A percentile compares a stretch with the other conserved stretches of the same genome.
phyloP scores from a whole-genome alignment of 345 rosid species.

The Hibiscus tridactylites region DNA sequence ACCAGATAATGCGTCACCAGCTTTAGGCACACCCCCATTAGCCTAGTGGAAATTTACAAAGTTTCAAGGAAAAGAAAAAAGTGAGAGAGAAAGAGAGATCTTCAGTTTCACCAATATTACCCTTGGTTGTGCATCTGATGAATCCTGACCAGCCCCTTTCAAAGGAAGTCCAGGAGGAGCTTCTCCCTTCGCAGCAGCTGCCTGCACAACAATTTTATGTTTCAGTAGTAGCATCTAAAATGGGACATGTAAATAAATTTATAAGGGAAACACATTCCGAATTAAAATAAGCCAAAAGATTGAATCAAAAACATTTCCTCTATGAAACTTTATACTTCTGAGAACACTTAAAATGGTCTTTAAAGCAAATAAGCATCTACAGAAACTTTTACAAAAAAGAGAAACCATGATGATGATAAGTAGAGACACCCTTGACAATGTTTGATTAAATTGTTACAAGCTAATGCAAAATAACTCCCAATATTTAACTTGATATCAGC shows the following conservation, averaged over 20 bases:
- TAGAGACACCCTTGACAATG: background rate
- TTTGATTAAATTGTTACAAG: background rate
- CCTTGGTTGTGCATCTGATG: conserved; percentile 80
- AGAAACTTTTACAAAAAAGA: background rate
- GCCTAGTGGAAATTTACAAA: conserved; percentile 36
- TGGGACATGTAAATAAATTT: background rate
- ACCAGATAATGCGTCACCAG: conserved; percentile 91
- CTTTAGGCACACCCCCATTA: conserved; percentile 70
- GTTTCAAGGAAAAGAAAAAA: background rate
- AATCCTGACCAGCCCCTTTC: conserved; percentile 96
- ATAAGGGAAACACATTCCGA: background rate
- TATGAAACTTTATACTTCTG: background rate
- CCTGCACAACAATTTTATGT: conserved; percentile 41
- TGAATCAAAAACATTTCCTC: background rate
- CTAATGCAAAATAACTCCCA: background rate
- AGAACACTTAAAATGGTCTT: background rate
- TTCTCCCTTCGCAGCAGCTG: conserved; percentile 99
- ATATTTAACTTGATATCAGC: background rate
- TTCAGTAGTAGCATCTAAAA: conserved; percentile 7
- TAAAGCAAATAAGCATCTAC: background rate
- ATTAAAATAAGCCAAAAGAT: background rate
- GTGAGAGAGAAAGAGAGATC: background rate
- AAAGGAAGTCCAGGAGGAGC: conserved; percentile 99
- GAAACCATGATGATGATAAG: background rate
- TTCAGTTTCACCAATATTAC: conserved; percentile 29